Conservation (phyloP, 495 filamentous ascomycete species). For the Cudoniella acicularis region DNA sequence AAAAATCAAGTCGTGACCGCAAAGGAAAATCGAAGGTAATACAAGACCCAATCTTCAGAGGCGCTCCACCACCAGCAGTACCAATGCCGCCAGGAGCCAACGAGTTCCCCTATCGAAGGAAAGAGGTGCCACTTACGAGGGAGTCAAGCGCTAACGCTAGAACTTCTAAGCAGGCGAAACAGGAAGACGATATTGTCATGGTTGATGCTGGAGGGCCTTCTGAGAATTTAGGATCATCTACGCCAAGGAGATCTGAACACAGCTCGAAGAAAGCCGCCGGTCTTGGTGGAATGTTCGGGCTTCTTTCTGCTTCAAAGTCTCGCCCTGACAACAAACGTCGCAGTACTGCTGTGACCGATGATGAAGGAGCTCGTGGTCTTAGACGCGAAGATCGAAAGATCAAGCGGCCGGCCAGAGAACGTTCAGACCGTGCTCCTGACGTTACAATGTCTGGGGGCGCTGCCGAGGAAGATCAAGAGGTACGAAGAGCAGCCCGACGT, state of each 20-base stretch:
- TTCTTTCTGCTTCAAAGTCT: slow-evolving; percentile 22
- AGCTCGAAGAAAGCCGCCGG: slow-evolving; percentile 41
- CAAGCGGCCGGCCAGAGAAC: slow-evolving; percentile 22
- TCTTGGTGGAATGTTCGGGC: slow-evolving; percentile 40
- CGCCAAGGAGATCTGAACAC: slow-evolving; percentile 25
- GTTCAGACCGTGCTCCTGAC: slow-evolving; percentile 15
- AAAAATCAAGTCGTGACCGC: slow-evolving; percentile 21
- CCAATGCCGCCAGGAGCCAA: slow-evolving; percentile 23
- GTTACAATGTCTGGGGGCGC: slow-evolving; percentile 30
- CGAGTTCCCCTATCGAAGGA: slow-evolving; percentile 17
- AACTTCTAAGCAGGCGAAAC: slow-evolving; percentile 22
- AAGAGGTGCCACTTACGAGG: slow-evolving; percentile 10
- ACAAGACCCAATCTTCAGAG: slow-evolving; percentile 7
- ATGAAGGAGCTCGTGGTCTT: slow-evolving; percentile 36
- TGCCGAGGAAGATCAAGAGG: slow-evolving; percentile 48
- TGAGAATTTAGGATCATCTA: slow-evolving; percentile 4
- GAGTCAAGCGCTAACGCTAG: slow-evolving; percentile 22
- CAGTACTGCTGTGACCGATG: slow-evolving; percentile 20
- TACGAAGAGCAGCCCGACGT: slow-evolving; percentile 48
- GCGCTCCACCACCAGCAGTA: slow-evolving; percentile 17
- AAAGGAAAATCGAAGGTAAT: slow-evolving; percentile 30
- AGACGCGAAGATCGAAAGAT: slow-evolving; percentile 29
- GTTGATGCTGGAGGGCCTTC: slow-evolving; percentile 36
- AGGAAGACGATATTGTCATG: slow-evolving; percentile 49
- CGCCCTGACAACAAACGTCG: slow-evolving; percentile 25